phyloP scores from a whole-genome alignment of 179 eudicot species.

The Silene noctiflora region DNA sequence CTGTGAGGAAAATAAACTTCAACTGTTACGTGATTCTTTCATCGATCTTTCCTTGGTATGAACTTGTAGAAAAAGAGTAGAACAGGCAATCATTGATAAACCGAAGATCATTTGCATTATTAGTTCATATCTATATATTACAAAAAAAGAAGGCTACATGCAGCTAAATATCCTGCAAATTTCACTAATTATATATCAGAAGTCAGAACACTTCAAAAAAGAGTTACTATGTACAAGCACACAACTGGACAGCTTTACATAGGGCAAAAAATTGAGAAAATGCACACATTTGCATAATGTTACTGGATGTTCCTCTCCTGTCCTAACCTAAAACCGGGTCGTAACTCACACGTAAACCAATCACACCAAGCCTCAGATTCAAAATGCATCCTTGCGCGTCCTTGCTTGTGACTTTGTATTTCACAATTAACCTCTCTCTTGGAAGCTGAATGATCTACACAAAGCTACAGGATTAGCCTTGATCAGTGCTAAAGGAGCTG shows the following conservation, averaged over 20 bases:
- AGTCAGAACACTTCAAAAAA: not conserved
- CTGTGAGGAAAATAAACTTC: too few species aligned
- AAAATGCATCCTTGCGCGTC: too few species aligned
- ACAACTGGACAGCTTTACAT: not conserved
- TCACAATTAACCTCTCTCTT: slow-evolving; percentile 36
- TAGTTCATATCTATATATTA: slow-evolving; percentile 27
- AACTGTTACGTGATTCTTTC: not conserved
- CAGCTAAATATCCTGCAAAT: slow-evolving; percentile 11
- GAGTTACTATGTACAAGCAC: not conserved
- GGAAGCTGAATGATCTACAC: slow-evolving; percentile 28
- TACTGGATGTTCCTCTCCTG: slow-evolving; percentile 23
- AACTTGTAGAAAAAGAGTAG: not conserved
- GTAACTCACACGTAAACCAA: too few species aligned
- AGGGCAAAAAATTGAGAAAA: slow-evolving; percentile 1
- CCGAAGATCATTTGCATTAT: slow-evolving; percentile 22
- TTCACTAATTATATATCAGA: not conserved
- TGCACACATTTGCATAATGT: slow-evolving; percentile 21
- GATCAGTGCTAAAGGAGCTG: slow-evolving; percentile 15
- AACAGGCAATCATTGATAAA: not conserved
- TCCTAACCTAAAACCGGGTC: slow-evolving; percentile 11
- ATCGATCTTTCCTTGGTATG: not conserved
- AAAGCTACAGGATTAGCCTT: slow-evolving; percentile 31
- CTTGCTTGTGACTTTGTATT: not conserved
- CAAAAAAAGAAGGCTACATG: slow-evolving; percentile 23
- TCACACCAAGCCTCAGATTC: too few species aligned